phyloP scores from a whole-genome alignment of 169 alveolate species.

The Babesia ovis region DNA sequence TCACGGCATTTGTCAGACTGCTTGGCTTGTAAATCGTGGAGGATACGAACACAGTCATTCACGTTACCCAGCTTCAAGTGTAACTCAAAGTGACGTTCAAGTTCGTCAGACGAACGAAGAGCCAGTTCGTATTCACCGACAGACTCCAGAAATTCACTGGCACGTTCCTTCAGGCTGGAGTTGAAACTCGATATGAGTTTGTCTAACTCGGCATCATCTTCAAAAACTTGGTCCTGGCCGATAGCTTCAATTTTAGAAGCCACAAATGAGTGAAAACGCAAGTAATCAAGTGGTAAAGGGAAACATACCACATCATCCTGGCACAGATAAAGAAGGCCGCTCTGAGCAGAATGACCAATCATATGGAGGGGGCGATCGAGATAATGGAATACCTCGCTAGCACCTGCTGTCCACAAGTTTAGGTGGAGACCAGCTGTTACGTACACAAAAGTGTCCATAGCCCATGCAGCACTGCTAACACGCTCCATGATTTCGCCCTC shows the following conservation, averaged over 20 bases:
- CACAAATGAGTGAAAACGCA: slow-evolving; percentile 67
- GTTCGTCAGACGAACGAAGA: slow-evolving; percentile 84
- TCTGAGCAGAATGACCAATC: slow-evolving; percentile 81
- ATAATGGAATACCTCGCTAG: slow-evolving; percentile 79
- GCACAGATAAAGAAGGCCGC: slow-evolving; percentile 71
- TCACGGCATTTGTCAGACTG: slow-evolving; percentile 45
- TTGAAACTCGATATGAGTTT: slow-evolving; percentile 72
- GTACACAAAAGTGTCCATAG: slow-evolving; percentile 80
- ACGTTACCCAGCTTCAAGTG: slow-evolving; percentile 86
- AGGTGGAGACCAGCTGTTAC: slow-evolving; percentile 76
- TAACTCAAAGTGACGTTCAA: slow-evolving; percentile 91
- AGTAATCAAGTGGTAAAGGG: slow-evolving; percentile 69
- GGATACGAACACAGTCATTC: slow-evolving; percentile 77
- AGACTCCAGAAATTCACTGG: slow-evolving; percentile 89
- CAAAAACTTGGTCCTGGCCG: not conserved
- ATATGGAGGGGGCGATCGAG: slow-evolving; percentile 77
- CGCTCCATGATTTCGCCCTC: slow-evolving; percentile 73
- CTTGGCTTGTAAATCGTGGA: not conserved
- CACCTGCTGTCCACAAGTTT: slow-evolving; percentile 77
- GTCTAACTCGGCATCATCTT: slow-evolving; percentile 69
- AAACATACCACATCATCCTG: slow-evolving; percentile 74
- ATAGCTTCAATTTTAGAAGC: slow-evolving; percentile 11
- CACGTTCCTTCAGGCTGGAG: slow-evolving; percentile 77
- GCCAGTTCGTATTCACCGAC: slow-evolving; percentile 89
- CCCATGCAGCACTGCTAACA: slow-evolving; percentile 84